These are phyloP conservation scores for Coemansia pectinata DNA, from an alignment of 192 early-diverging fungal genomes.

Conservation along the genomic window DNA sequence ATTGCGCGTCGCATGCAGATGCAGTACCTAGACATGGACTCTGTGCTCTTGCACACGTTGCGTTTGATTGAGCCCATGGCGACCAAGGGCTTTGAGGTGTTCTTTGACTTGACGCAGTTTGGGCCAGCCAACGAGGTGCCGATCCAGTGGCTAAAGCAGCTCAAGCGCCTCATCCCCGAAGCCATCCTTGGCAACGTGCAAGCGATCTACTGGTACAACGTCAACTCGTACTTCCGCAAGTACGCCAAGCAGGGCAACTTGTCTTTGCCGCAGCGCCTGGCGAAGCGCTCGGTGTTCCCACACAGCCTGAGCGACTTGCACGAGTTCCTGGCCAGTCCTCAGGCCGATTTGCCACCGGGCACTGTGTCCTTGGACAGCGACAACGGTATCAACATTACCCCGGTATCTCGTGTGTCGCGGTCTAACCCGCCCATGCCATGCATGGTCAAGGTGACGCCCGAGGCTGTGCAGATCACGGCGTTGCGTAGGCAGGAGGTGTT, in stretches of 20 bases:
- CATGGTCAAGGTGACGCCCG: conserved; percentile 76
- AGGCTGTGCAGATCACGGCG: conserved; percentile 78
- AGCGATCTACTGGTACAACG: conserved; percentile 78
- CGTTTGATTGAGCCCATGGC: conserved; percentile 68
- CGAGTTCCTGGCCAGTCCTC: conserved; percentile 71
- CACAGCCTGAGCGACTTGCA: conserved; percentile 67
- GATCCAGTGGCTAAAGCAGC: conserved; percentile 70
- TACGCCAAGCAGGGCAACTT: conserved; percentile 58
- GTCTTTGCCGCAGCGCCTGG: conserved; percentile 56
- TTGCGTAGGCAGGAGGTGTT: conserved; percentile 76
- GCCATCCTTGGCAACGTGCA: conserved; percentile 65
- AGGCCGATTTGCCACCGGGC: conserved; percentile 75
- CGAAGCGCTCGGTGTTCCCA: conserved; percentile 70
- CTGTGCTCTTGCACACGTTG: conserved; percentile 74
- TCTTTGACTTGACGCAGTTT: conserved; percentile 84
- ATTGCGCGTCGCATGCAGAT: conserved; percentile 74
- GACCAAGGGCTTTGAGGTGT: conserved; percentile 73
- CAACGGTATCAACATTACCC: conserved; percentile 61
- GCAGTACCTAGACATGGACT: conserved; percentile 82
- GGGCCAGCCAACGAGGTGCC: conserved; percentile 78
- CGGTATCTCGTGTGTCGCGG: conserved; percentile 69
- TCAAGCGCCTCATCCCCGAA: conserved; percentile 72
- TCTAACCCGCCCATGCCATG: conserved; percentile 70
- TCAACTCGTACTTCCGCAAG: conserved; percentile 76
- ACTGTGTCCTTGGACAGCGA: conserved; percentile 77